A percentile compares a stretch with the other conserved stretches of the same genome.
phyloP scores from a whole-genome alignment of 768 basidiomycete genomes.

The Hemileccinum rubropunctum region DNA sequence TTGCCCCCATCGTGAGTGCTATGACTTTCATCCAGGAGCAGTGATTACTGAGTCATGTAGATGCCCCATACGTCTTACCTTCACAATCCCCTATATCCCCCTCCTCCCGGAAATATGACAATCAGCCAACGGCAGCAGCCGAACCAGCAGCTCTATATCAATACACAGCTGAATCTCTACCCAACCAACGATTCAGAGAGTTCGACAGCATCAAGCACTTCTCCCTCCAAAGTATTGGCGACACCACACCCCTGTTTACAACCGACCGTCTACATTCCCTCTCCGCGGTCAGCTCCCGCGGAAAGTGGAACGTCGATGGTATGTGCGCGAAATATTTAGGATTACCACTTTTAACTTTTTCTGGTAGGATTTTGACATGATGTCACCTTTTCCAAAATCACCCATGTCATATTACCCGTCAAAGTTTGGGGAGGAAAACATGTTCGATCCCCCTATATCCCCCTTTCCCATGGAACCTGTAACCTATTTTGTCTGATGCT shows the following conservation, averaged over 20 bases:
- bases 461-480: slow-evolving; percentile 9
- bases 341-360: neutral
- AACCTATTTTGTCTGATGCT: neutral
- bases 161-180: slow-evolving; percentile 15
- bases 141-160: slow-evolving; percentile 15
- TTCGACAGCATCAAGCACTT: slow-evolving; percentile 18
- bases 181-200: slow-evolving; percentile 8
- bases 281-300: slow-evolving; percentile 10
- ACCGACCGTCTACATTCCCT: slow-evolving; percentile 3
- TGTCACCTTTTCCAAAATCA: slow-evolving; percentile 8
- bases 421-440: neutral
- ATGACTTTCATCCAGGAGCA: neutral
- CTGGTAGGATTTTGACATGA: slow-evolving; percentile 12
- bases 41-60: slow-evolving; percentile 10
- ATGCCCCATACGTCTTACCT: neutral
- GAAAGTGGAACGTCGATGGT: slow-evolving; percentile 9
- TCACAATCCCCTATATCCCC: neutral
- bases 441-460: neutral
- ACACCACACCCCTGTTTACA: slow-evolving; percentile 8
- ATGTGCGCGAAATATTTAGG: neutral
- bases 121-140: slow-evolving; percentile 5
- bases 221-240: neutral
- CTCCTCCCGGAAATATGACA: neutral
- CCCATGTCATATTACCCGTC: slow-evolving; percentile 9
- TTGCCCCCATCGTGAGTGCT: slow-evolving; percentile 12